Evolutionary conservation across 2,329 filamentous ascomycete genomes (phyloP).

Genomic region (Lecanosticta acicola): DNA sequence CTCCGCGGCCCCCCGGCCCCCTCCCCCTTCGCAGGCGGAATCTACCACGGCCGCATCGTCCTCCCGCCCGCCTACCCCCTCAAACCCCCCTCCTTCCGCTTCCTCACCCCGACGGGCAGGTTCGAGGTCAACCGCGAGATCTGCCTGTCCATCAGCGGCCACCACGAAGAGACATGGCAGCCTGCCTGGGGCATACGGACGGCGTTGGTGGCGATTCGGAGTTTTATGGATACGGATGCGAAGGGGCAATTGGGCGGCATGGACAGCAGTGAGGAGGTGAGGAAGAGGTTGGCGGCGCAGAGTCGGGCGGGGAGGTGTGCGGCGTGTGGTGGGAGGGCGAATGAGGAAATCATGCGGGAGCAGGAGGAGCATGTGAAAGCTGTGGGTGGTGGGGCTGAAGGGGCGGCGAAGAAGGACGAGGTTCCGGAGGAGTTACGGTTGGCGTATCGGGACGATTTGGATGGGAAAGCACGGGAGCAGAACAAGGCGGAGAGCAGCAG

Average conservation of each 20-base stretch:
- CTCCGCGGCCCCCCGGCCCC: slow-evolving; percentile 76
- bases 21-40: slow-evolving; percentile 70
- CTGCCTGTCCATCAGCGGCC: slow-evolving; percentile 85
- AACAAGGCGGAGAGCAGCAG: slow-evolving; percentile 5
- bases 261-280: slow-evolving; percentile 64
- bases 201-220: slow-evolving; percentile 70
- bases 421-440: slow-evolving; percentile 56
- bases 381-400: slow-evolving; percentile 37
- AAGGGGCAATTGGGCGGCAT: slow-evolving; percentile 86
- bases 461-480: slow-evolving; percentile 29
- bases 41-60: slow-evolving; percentile 94
- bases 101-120: slow-evolving; percentile 81
- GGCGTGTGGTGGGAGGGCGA: slow-evolving; percentile 62
- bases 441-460: slow-evolving; percentile 68
- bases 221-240: slow-evolving; percentile 89
- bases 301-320: slow-evolving; percentile 63
- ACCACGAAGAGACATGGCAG: slow-evolving; percentile 98
- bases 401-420: slow-evolving; percentile 37
- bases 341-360: slow-evolving; percentile 68
- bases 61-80: slow-evolving; percentile 86
- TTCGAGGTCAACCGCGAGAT: slow-evolving; percentile 98
- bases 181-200: slow-evolving; percentile 95
- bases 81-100: slow-evolving; percentile 90
- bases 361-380: slow-evolving; percentile 55
- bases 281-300: slow-evolving; percentile 63